Conservation (phyloP, 176 grass and related monocot species). For the Ampelocalamus luodianensis region DNA sequence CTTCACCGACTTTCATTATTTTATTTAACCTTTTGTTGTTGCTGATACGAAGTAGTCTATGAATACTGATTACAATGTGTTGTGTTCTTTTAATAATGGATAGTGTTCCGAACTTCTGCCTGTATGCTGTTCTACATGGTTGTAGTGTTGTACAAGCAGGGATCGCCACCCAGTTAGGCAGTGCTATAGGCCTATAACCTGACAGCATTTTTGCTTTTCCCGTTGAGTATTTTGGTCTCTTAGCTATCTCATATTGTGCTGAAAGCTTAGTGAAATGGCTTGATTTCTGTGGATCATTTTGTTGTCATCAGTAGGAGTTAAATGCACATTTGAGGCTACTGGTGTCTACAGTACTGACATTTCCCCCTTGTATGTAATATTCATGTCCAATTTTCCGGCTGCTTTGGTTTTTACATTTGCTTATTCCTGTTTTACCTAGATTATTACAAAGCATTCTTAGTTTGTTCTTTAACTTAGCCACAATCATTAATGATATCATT, state of each 20-base stretch:
- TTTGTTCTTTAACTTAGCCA: neutral
- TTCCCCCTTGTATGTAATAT: neutral
- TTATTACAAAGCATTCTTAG: neutral
- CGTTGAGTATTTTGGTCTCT: too few species aligned
- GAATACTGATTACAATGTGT: neutral
- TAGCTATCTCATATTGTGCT: too few species aligned
- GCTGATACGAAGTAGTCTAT: neutral
- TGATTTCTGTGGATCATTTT: neutral
- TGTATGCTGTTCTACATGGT: too few species aligned
- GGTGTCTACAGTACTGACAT: too few species aligned
- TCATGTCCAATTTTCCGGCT: conserved; percentile 1
- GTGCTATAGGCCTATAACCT: too few species aligned
- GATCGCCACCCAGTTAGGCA: too few species aligned
- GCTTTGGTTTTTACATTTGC: neutral
- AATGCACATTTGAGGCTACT: neutral
- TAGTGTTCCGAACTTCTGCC: neutral
- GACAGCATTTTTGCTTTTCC: too few species aligned
- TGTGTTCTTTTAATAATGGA: neutral
- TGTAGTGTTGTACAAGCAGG: too few species aligned
- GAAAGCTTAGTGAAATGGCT: too few species aligned
- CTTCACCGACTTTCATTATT: neutral
- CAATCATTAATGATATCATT: neutral
- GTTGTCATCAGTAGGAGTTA: conserved; percentile 8
- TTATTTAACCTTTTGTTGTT: neutral
- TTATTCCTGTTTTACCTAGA: neutral